Evolutionary conservation across 305 asterid genomes (phyloP), one percentile per base, ranked within the genome.

Genomic region (Fraxinus xanthoxyloides): DNA sequence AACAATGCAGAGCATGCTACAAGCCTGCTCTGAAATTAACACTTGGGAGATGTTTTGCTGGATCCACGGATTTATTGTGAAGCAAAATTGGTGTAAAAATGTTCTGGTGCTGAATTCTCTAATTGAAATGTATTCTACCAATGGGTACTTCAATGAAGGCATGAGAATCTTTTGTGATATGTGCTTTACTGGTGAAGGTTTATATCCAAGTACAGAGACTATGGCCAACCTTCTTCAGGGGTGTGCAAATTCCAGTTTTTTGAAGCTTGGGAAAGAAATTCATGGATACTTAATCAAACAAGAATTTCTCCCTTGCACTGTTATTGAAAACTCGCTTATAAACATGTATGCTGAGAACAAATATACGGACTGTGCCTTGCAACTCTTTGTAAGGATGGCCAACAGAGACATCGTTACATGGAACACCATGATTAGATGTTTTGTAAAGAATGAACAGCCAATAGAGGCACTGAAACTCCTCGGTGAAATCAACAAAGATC

Each of bases 201-300:
- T 86, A 56, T 84, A 86, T 87, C 86, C 87, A 69, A 79, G 81
- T 75, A 70, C 82, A 1, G 89, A 86, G 79, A 85, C 92, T 61
- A 86, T 89, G 85, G 92, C 92, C 8, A 89, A 54, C 67, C 84
- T 89, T 35, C 78, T 89, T 23, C 89, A 59, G 17, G 87, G 86
- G 0, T 87, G 89, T 80, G 87, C 85, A 24, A 77, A 74, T 54
- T 67, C 72, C 9, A 81, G 84, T 8, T 76, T 21, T 1, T 77
- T 82, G n/a, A 75, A 80, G 78, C 48, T 80, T 10, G 92, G 90
- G 75, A 46, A 78, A 79, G 84, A 75, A 86, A 76, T 89, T 70
- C 91, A 89, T 77, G 91, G 86, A 69, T 89, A 86, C 84, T 79
- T 88, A 24, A 80, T 83, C 79, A 89, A 89, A 80, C 83, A 84